Percentiles rank a stretch among this genome's conserved stretches.
These are phyloP conservation scores for Eucommia ulmoides DNA, from an alignment of 257 asterid genomes.

Conservation along the genomic window DNA sequence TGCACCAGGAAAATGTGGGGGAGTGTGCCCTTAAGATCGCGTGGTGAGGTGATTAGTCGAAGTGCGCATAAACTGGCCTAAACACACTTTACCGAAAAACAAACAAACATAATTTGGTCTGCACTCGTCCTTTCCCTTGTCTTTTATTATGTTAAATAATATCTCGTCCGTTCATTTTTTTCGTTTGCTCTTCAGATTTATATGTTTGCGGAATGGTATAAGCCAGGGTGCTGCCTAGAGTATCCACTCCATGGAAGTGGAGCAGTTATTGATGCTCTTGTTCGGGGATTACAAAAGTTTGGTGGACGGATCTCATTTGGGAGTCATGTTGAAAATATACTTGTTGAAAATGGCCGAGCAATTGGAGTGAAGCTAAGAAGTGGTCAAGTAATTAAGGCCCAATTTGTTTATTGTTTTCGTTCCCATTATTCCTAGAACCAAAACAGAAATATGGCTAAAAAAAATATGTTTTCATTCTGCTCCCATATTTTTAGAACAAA, in stretches of 20 bases:
- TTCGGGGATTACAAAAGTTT: constrained; percentile 70
- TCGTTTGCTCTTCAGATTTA: constrained; percentile 50
- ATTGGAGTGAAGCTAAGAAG: constrained; percentile 76
- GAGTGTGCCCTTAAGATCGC: too few species aligned
- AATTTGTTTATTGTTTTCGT: not conserved
- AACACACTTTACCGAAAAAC: too few species aligned
- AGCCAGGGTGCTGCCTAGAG: constrained; percentile 79
- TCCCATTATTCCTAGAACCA: not conserved
- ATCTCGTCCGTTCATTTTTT: too few species aligned
- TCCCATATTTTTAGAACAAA: too few species aligned
- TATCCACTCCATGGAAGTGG: constrained; percentile 94
- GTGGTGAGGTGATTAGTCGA: too few species aligned
- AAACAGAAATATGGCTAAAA: constrained; percentile 1
- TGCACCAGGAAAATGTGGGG: too few species aligned
- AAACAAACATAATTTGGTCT: too few species aligned
- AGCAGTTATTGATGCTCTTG: constrained; percentile 76
- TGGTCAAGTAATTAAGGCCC: constrained; percentile 90
- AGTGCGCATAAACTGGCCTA: too few species aligned
- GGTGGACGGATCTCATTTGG: constrained; percentile 76
- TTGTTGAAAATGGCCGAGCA: constrained; percentile 87
- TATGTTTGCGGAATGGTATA: constrained; percentile 97
- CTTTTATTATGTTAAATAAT: too few species aligned
- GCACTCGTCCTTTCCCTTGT: too few species aligned
- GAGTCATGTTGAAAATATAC: constrained; percentile 71
- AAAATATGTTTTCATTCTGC: constrained; percentile 5